Evolutionary conservation across 2,329 filamentous ascomycete genomes (phyloP), one percentile per base, ranked within the genome.

Genomic region (Raffaelea albimanens): DNA sequence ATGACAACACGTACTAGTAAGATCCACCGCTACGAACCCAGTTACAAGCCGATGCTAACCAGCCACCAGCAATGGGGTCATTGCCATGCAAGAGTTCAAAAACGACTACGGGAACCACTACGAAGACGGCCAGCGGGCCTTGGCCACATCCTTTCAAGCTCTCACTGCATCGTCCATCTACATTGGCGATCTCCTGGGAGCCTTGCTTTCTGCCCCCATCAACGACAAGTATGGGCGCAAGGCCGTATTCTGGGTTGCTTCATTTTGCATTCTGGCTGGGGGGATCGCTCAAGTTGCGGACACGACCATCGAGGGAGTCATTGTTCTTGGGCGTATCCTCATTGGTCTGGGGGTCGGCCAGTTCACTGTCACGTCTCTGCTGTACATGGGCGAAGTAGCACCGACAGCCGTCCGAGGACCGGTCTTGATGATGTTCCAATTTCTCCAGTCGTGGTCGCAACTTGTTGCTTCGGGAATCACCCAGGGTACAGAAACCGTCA

Each of bases 101-200:
- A 49, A 56, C 44, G 51, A 60, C 46, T 62, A 58, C 45, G 60
- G 58, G 20, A 41, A n/a, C 20, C 11, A 22, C 25, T 53, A 55
- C 19, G 46, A 45, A 18, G 45, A 55, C 43, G 58, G 59, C 14
- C 49, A 46, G 18, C 41, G 43, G n/a, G 50, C 52, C 9, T 50
- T 62, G 5, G 47, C 52, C 13, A 55, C 58, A 9, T 58, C 58
- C 16, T 60, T 60, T 46, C 55, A 58, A 20, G 62, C 64, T 7
- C 48, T 67, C 14, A 63, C 63, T 3, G 59, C 64, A 8, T 65
- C 61, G 10, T 59, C 61, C 43, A 67, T 67, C 53, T 64, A 66
- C 49, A 60, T 67, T 14, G 64, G 64, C 16, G 65, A 67, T 41
- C 54, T 65, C 1, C 42, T 64, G 25, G 64, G 65, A 33, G 59